Base-by-base conservation (phyloP, 805 yeast species). In the Sugiyamaella smithiae region DNA sequence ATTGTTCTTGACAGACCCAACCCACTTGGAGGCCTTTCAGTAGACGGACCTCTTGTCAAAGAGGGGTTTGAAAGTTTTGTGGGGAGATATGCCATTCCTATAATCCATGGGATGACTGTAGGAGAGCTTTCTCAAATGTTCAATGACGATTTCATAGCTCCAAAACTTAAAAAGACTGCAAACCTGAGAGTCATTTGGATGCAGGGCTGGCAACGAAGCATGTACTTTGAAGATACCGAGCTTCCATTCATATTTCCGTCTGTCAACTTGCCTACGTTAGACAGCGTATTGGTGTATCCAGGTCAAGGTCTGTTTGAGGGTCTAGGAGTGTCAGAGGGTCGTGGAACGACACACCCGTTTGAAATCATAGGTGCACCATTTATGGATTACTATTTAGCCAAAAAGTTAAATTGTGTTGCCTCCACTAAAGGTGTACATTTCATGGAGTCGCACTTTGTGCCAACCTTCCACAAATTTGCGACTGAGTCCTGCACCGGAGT, bases 271-370 rank as follows among this genome's bases (percentile, higher is more conserved):
- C 51, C 51, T 2, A 48, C 51, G 4, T 26, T 48, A 16, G n/a
- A 37, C 9, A 48, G 51, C 25, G 48, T 48, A 4, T 22, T 43
- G 5, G 48, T 43, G 4, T 48, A 48, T 31, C 48, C 45, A 17
- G 51, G 51, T 17, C 48, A 44, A 19, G 48, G 51, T 4, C 25
- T 49, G 26, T 43, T 48, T 29, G 51, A 48, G 19, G 51, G 51
- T 12, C 22, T 45, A 14, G 29, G 36, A 6, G 17, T 43, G 8
- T 48, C 51, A 16, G 51, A 48, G 17, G 51, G 51, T 9, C 22
- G 51, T 8, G 51, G 51, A 4, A 48, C 51, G 12, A 48, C 51
- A 4, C 51, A 48, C 37, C 51, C 51, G 4, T 48, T 48, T 29
- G 51, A 48, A 23, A 48, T 48, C 3, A 28, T 48, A 3, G 51